Evolutionary conservation across 257 asterid genomes (phyloP).

Genomic region (Forsythia suspensa): DNA sequence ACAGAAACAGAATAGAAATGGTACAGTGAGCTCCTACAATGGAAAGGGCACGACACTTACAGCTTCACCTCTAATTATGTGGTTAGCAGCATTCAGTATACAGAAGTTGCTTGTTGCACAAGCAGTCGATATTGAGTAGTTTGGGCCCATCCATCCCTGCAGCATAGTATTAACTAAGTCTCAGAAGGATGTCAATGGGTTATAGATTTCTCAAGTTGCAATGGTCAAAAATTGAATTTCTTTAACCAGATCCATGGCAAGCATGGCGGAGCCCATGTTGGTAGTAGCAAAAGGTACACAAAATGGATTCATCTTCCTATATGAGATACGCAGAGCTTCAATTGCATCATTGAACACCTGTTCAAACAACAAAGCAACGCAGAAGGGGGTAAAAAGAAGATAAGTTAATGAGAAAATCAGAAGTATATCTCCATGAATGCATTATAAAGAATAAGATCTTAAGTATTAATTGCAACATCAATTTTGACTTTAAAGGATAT

Average conservation of each 20-base stretch:
- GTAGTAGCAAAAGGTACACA: slow-evolving; percentile 98
- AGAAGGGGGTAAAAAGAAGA: neutral
- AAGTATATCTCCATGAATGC: neutral
- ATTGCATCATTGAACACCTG: slow-evolving; percentile 92
- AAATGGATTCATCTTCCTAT: slow-evolving; percentile 92
- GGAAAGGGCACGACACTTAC: slow-evolving; percentile 52
- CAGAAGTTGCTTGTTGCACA: slow-evolving; percentile 98
- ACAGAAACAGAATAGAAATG: slow-evolving; percentile 3
- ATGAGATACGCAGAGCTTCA: slow-evolving; percentile 86
- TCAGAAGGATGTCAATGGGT: slow-evolving; percentile 21
- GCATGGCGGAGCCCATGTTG: slow-evolving; percentile 97
- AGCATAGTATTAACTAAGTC: slow-evolving; percentile 27
- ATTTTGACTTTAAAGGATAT: neutral
- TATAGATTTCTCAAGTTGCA: slow-evolving; percentile 19
- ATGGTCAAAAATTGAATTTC: slow-evolving; percentile 4
- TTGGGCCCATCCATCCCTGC: slow-evolving; percentile 99
- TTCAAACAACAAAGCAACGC: slow-evolving; percentile 27
- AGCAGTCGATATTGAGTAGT: slow-evolving; percentile 94
- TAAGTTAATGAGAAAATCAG: neutral
- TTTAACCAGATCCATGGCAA: slow-evolving; percentile 92
- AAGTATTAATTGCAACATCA: too few species aligned
- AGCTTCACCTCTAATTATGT: slow-evolving; percentile 97
- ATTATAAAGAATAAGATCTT: too few species aligned
- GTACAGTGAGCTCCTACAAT: neutral
- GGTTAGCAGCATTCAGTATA: slow-evolving; percentile 92